Base-by-base conservation (phyloP, 176 grass and related monocot species). In the Bothriochloa decipiens region DNA sequence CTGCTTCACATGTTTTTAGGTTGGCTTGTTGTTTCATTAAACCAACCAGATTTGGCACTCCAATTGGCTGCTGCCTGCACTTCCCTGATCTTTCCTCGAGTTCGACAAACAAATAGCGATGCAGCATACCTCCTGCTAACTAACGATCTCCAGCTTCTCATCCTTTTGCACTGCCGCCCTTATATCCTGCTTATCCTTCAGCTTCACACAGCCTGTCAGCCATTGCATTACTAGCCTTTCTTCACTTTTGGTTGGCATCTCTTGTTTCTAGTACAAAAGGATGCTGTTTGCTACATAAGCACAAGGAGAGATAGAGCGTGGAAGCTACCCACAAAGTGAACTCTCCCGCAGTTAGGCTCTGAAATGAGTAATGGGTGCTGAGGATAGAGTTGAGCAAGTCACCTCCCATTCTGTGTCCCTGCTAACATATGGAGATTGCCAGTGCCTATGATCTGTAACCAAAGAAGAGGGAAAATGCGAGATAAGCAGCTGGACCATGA, bases 1-100 rank as follows among this genome's bases (percentile, higher is more conserved):
- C 89, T 87, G 81, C 70, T 76, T 87, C 89, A 91, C 85, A 91
- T 87, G 89, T 79, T 57, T 69, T 70, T 87, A 91, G 85, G 70
- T 36, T 84, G 81, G 75, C 89, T 53, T 81, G 20, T 83, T 62
- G 74, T 83, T 83, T 87, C 88, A 83, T 67, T 83, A 64, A 87
- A 80, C 66, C 62, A 75, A 50, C 80, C 68, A 90, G 89, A 90
- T 90, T 90, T 83, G 58, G 68, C 62, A 58, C 68, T 69, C 68
- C 40, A 49, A 91, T 91, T 84, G 80, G 84, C 20, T 63, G 84
- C 84, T 75, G 81, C 39, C 84, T 75, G 81, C 76, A 75, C 81
- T 81, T 87, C 81, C 85, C 75, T 80, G 89, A 90, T 83, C 80
- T 82, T 90, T 90, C 83, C 74, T 86, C 49, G 83, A 79, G 61